Evolutionary conservation across 2,329 filamentous ascomycete species (phyloP), one percentile per base, ranked within the genome.

Genomic region (Sclerotinia nivalis): DNA sequence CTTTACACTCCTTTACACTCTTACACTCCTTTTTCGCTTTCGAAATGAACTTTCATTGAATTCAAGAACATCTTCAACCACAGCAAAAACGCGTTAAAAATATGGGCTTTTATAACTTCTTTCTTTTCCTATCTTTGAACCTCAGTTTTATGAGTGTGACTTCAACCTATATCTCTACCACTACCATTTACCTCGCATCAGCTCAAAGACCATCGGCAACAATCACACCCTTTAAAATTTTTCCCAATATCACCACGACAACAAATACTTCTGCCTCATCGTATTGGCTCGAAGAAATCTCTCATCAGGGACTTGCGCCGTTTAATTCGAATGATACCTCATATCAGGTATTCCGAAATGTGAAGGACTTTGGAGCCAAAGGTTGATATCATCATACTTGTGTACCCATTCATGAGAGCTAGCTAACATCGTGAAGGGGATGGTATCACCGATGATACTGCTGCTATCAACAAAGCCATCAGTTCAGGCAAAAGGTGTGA

Each of bases 321-420:
- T 74, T 73, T 56, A 56, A 66, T 40, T 47, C 62, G 1, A 69
- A 62, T 37, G 22, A 47, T 49, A 58, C 72, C n/a, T 58, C 47
- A 6, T 74, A 74, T 66, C 68, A 70, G 56, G 72, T 75, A 2
- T 74, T 70, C 31, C 69, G 73, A 3, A 74, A 73, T 68, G 74
- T 75, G n/a, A 75, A 72, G 50, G 64, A 72, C 45, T 75, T 73
- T 59, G 74, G 74, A 34, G 74, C 74, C 20, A 74, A 72, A 70
- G 74, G 74, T 70, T 56, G 22, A 31, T 71, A n/a, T 43, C 4
- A 70, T 37, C 2, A 47, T 28, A 15, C 20, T 49, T 9, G 45
- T 8, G 15, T 15, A 25, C 94, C 96, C 83, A 93, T 90, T 60
- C 87, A 97, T 97, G 72, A 92, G 97, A 82, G 96, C 83, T 93